These are phyloP conservation scores for Arthrobotrys iridis DNA, from an alignment of 2,329 filamentous ascomycete genomes.

Conservation along the genomic window DNA sequence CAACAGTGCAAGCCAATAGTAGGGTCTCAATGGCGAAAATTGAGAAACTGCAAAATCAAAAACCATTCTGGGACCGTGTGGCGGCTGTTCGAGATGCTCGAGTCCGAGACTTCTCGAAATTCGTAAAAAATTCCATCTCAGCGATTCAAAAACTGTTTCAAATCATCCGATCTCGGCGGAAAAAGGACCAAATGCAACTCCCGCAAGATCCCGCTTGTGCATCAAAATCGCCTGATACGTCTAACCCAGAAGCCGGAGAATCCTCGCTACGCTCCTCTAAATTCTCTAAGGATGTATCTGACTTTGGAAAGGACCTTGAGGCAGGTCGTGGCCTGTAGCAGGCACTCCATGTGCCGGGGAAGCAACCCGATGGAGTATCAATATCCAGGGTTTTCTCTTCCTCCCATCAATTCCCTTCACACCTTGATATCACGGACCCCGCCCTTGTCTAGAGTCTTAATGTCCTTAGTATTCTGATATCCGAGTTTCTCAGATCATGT, in stretches of 20 bases:
- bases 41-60: conserved; percentile 52
- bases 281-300: conserved; percentile 5
- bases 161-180: not conserved
- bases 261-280: not conserved
- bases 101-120: not conserved
- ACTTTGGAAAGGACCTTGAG: conserved; percentile 23
- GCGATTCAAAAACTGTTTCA: not conserved
- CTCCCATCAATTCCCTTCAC: not conserved
- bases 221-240: not conserved
- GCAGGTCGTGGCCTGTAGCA: not conserved
- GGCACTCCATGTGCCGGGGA: not conserved
- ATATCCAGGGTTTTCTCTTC: not conserved
- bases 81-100: conserved; percentile 21
- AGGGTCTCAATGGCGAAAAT: conserved; percentile 68
- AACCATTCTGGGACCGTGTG: conserved; percentile 48
- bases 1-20: conserved; percentile 64
- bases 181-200: not conserved
- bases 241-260: not conserved
- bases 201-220: not conserved
- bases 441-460: too few relatives aligned
- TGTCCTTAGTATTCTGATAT: too few relatives aligned
- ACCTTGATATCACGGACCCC: too few relatives aligned
- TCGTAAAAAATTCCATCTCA: not conserved
- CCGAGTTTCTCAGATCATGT: too few relatives aligned
- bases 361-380: not conserved